Evolutionary conservation across 495 filamentous ascomycete species (phyloP), one percentile per base, ranked within the genome.

Genomic region (Podospora sp.): DNA sequence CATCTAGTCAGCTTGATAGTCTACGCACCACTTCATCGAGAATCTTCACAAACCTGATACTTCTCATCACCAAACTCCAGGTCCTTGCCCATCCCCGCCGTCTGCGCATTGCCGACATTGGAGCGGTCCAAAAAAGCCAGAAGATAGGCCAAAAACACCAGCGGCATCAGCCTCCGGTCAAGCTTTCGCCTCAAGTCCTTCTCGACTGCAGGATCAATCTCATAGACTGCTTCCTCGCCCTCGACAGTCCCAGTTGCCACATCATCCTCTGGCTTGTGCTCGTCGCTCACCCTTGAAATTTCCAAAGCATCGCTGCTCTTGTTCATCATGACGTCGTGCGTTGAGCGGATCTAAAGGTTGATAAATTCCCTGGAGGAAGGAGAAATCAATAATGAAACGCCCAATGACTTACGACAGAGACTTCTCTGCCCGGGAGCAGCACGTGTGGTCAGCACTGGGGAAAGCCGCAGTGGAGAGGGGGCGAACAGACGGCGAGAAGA

Each of bases 71-170:
- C 72, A 22, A 84, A 76, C 11, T 77, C 73, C 50, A 84, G 70
- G 46, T 80, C 77, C 56, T 75, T 71, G 61, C 74, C 66, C 80
- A 84, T 81, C 25, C 83, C 83, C 0, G 82, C 83, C 18, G 75
- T 88, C 70, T 86, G 80, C 0, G 88, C 89, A 83, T 91, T 92
- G 62, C 89, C 88, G 62, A 76, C 87, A 65, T 91, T 92, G 35
- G 87, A 90, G 55, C 90, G 84, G 70, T 92, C 90, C 12, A 92
- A 79, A 65, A 88, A 89, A 6, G 89, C 78, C 33, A 91, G 78
- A 5, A 91, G 73, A 73, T 91, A 89, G 36, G 87, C 73, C 64
- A 82, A 79, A 18, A 79, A 83, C 55, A 88, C 71, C 12, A 89
- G 73, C 2, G 81, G 78, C 2, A 86, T 79, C 9, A 89, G 72